Evolutionary conservation across 2,329 filamentous ascomycete genomes (phyloP).

Genomic region (Fusarium sp.): DNA sequence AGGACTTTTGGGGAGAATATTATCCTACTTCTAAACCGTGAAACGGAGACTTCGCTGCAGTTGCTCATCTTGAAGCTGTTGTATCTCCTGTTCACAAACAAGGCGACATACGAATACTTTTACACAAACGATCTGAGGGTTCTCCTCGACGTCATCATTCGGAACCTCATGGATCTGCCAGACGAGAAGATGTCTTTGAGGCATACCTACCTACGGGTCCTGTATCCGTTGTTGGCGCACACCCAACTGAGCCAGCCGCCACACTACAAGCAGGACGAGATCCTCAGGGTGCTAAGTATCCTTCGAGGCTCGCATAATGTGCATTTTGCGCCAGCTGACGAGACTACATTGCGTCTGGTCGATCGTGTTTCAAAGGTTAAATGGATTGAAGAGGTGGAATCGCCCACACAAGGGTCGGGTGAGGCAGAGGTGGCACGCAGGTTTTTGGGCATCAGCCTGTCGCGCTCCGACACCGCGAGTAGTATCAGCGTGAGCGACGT

Average conservation of each 20-base stretch:
- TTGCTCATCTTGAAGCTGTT: conserved; percentile 96
- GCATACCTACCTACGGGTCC: conserved; percentile 93
- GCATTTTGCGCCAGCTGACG: conserved; percentile 85
- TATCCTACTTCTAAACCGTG: conserved; percentile 92
- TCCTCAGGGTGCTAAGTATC: conserved; percentile 79
- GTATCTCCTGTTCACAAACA: conserved; percentile 94
- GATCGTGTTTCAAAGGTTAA: conserved; percentile 79
- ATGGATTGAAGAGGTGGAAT: conserved; percentile 67
- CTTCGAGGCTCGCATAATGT: conserved; percentile 73
- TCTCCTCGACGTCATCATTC: conserved; percentile 93
- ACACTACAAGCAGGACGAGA: conserved; percentile 91
- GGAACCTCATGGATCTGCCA: conserved; percentile 95
- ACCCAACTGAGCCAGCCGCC: conserved; percentile 89
- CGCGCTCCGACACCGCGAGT: conserved; percentile 74
- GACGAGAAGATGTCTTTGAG: conserved; percentile 82
- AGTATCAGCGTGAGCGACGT: conserved; percentile 82
- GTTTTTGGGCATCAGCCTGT: conserved; percentile 78
- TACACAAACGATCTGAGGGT: conserved; percentile 98
- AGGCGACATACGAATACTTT: conserved; percentile 95
- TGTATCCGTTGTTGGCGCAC: conserved; percentile 90
- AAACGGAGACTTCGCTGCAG: conserved; percentile 93
- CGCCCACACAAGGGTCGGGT: conserved; percentile 46
- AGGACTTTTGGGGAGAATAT: conserved; percentile 98
- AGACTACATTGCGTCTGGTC: conserved; percentile 82
- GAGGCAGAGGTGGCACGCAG: conserved; percentile 66